Base-by-base conservation (phyloP, 805 yeast species). In the Kuraishia borneana region DNA sequence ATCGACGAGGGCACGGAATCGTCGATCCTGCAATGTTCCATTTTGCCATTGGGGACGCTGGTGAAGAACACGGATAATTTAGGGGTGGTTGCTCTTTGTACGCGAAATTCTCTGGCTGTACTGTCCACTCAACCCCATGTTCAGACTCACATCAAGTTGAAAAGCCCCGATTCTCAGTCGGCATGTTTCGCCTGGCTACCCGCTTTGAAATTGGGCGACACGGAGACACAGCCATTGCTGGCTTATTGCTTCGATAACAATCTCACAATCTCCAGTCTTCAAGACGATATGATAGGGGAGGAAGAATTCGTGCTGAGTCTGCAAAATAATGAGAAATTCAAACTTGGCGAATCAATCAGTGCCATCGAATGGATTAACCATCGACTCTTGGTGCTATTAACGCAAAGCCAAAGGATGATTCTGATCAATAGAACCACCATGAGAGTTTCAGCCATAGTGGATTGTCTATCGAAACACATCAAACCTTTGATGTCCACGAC, bases 191-290 rank as follows among this genome's bases (percentile, higher is more conserved):
- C 68, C 12, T 80, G 89, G 92, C 76, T 61, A 42, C 92, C 92
- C 0, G 68, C 66, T 8, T 53, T 60, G 3, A 45, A 45, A 7
- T 39, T 36, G 22, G 42, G 41, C 12, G 47, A 47, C 20, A 45
- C 53, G 6, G 33, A 37, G n/a, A 36, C 28, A 48, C 44, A 43
- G 46, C 70, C 84, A 0, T 55, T 65, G 38, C 50, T 83, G 28
- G 88, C 82, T 0, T 82, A 76, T 42, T 63, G 82, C 26, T 81
- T 85, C 81, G 61, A 72, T n/a, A 73, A 76, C 38, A 60, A 63
- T 6, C 44, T 83, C 35, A 72, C 76, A 0, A 46, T 83, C 2
- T 42, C 77, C 6, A 79, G 76, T 36, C 51, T 78, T 2, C 53
- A 50, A 14, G 51, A 60, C 35, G 60, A 60, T 9, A 48, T 54